Percentiles rank a stretch among this genome's conserved stretches.
phyloP scores from a whole-genome alignment of 805 yeast genomes.

The Monosporozyma siamensis region DNA sequence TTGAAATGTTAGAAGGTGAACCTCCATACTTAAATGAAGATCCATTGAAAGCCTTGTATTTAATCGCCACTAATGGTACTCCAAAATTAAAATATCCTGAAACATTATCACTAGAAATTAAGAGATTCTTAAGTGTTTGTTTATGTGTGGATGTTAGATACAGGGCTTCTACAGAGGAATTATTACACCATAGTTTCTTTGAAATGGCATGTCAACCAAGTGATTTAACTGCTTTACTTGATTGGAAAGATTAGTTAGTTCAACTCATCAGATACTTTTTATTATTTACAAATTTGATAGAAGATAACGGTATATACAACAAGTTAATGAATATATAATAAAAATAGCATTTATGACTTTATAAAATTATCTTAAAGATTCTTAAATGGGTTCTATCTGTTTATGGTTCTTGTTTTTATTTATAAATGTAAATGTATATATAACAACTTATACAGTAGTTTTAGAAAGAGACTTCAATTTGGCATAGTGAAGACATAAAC shows the following conservation, averaged over 20 bases:
- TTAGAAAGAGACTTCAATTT: slow-evolving; percentile 10
- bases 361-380: no score
- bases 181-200: slow-evolving; percentile 67
- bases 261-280: no score
- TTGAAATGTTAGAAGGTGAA: slow-evolving; percentile 98
- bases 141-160: slow-evolving; percentile 88
- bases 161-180: slow-evolving; percentile 84
- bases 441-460: background rate
- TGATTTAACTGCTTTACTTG: slow-evolving; percentile 51
- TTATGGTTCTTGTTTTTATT: background rate
- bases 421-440: background rate
- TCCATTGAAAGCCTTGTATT: slow-evolving; percentile 84
- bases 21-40: slow-evolving; percentile 97
- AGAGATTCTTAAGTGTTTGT: slow-evolving; percentile 81
- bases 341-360: no score
- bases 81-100: slow-evolving; percentile 90
- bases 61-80: slow-evolving; percentile 95
- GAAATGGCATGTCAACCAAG: slow-evolving; percentile 51
- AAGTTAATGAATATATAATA: no score
- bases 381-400: no score
- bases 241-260: slow-evolving; percentile 33
- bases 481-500: slow-evolving; percentile 22
- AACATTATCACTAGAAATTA: slow-evolving; percentile 65
- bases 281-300: no score
- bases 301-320: no score